A percentile compares a stretch with the other conserved stretches of the same genome.
These are phyloP conservation scores for Candida taoyuanica DNA, from an alignment of 805 yeast genomes.

Conservation along the genomic window DNA sequence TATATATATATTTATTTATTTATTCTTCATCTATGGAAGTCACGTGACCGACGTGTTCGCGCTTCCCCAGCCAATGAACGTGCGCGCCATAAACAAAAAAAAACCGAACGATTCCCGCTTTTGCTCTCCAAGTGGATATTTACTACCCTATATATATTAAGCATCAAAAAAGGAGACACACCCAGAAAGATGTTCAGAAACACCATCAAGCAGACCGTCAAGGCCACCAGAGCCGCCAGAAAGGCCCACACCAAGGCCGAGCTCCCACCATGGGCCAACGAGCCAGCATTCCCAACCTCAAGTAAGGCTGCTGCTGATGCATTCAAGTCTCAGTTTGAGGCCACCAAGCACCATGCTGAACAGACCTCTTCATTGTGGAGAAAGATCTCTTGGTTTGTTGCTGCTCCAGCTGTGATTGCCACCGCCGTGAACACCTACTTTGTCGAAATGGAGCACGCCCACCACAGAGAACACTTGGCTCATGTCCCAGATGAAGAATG, in stretches of 20 bases:
- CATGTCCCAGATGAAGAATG: slow-evolving; percentile 81
- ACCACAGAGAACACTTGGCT: slow-evolving; percentile 74
- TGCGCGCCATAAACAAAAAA: slow-evolving; percentile 13
- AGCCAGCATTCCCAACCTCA: slow-evolving; percentile 44
- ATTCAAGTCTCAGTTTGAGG: slow-evolving; percentile 55
- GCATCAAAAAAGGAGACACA: too few relatives aligned
- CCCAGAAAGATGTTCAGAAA: slow-evolving; percentile 39
- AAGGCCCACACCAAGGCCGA: slow-evolving; percentile 22
- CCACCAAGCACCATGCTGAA: slow-evolving; percentile 74
- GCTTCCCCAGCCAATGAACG: slow-evolving; percentile 12
- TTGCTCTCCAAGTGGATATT: too few relatives aligned
- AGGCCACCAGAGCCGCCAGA: slow-evolving; percentile 21
- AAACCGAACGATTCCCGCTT: slow-evolving; percentile 13
- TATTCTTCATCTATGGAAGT: too few relatives aligned
- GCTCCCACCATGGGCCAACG: slow-evolving; percentile 38
- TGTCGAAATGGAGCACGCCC: slow-evolving; percentile 83
- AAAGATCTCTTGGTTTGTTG: slow-evolving; percentile 74
- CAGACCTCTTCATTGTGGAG: slow-evolving; percentile 78
- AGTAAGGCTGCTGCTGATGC: slow-evolving; percentile 53
- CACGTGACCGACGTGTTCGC: too few relatives aligned
- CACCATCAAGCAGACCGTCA: slow-evolving; percentile 23
- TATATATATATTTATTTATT: too few relatives aligned
- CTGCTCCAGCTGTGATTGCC: slow-evolving; percentile 74
- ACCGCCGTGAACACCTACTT: slow-evolving; percentile 78
- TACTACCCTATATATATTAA: too few relatives aligned